Percentiles rank a stretch among this genome's conserved stretches.
Conservation (phyloP, 2,329 filamentous ascomycete species). For the Colletotrichum sp. region DNA sequence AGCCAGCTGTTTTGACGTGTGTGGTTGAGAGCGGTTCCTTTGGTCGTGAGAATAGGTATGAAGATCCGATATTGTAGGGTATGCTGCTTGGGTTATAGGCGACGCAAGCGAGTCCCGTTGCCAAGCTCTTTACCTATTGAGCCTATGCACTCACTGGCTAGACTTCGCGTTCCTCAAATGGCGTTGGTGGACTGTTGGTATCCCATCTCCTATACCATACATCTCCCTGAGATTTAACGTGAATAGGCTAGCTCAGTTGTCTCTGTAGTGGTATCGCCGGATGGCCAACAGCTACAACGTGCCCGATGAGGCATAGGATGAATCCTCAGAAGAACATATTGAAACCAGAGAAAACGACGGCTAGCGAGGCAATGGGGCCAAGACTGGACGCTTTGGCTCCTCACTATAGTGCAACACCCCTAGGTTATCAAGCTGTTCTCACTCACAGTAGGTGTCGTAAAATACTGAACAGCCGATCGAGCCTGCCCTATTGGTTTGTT, state of each 20-base stretch:
- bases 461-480: neutral
- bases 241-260: neutral
- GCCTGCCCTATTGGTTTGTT: neutral
- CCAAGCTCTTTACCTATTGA: rapidly evolving
- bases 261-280: neutral
- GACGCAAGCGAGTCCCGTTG: rapidly evolving
- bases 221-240: rapidly evolving
- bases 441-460: neutral
- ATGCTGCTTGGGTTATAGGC: neutral
- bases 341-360: neutral
- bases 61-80: neutral
- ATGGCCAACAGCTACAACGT: neutral
- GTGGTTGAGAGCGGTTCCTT: neutral
- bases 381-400: neutral
- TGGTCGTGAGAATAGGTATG: neutral
- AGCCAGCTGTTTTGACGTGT: neutral
- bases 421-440: neutral
- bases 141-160: neutral
- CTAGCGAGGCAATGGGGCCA: neutral
- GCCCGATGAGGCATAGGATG: neutral
- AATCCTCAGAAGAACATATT: neutral
- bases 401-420: neutral
- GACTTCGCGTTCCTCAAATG: neutral
- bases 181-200: neutral
- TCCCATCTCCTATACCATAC: neutral